Percentiles rank a stretch among this genome's conserved stretches.
phyloP scores from a whole-genome alignment of 169 alveolate species.

The Condylostoma magnum region DNA sequence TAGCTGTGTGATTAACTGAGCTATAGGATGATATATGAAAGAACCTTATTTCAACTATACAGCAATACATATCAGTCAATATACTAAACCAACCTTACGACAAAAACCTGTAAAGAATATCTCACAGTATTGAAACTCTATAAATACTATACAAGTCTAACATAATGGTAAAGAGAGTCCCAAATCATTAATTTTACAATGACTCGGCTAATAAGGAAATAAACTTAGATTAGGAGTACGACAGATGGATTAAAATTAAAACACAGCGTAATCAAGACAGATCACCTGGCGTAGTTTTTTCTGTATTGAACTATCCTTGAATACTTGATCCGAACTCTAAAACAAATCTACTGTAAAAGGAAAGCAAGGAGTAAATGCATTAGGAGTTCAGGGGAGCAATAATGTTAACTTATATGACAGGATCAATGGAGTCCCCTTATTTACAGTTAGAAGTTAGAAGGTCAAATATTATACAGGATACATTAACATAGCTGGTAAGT shows the following conservation, averaged over 20 bases:
- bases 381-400: background rate
- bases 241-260: background rate
- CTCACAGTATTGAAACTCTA: background rate
- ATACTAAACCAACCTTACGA: background rate
- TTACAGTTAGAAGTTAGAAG: slow-evolving; percentile 3
- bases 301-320: background rate
- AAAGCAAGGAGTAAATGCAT: background rate
- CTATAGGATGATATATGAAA: background rate
- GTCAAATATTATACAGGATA: slow-evolving; percentile 8
- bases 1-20: background rate
- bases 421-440: background rate
- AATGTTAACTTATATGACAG: background rate
- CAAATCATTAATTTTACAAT: background rate
- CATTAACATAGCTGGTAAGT: background rate
- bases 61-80: background rate
- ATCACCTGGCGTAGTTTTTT: background rate
- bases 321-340: background rate
- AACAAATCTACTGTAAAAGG: background rate
- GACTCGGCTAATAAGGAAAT: background rate
- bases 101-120: background rate
- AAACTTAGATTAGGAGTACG: background rate
- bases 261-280: background rate
- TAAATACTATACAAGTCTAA: background rate
- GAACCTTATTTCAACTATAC: background rate
- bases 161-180: background rate